Evolutionary conservation across 2,329 filamentous ascomycete genomes (phyloP), one percentile per base, ranked within the genome.

Genomic region (Aspergillus quadrilineatus): DNA sequence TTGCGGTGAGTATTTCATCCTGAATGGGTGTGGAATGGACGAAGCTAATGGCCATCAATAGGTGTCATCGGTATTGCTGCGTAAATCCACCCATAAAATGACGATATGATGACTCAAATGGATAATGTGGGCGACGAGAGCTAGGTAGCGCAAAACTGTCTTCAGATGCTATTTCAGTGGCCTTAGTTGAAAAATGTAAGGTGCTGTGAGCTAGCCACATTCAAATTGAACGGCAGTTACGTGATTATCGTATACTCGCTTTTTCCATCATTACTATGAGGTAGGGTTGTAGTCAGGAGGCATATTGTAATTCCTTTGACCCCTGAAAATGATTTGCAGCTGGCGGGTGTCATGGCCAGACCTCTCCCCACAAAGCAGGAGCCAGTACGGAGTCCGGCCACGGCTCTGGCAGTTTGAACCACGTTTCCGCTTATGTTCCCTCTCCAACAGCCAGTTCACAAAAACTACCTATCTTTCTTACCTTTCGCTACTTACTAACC

Each of bases 21-120:
- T 45, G 4, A 17, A 5, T n/a, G 10, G 14, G 5, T 12, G 6
- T 48, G 8, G 3, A 26, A 28, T 30, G 14, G 32, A 52, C 17
- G 29, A 12, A 49, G 36, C 54, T 42, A 28, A 50, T 53, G 26
- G 36, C 52, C 29, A 15, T 57, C 5, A 28, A 28, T 56, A 89
- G 87, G 88, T 82, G 92, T 96, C 74, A 96, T 96, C 76, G 91
- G 91, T 68, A 94, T 96, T 80, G 86, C 89, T 73, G 80, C 82
- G 73, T 92, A 89, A 81, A 73, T 69, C 36, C 49, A 41, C 43
- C 15, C 28, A 12, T 28, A 55, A 36, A 56, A 49, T 55, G 53
- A 56, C 47, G 56, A 55, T 56, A 47, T 53, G 42, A 53, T 44
- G 55, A 49, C 48, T 55, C 34, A 54, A 42, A 39, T 51, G 60